Evolutionary conservation across 2,329 filamentous ascomycete species (phyloP), one percentile per base, ranked within the genome.

Genomic region (Botrytis tulipae): DNA sequence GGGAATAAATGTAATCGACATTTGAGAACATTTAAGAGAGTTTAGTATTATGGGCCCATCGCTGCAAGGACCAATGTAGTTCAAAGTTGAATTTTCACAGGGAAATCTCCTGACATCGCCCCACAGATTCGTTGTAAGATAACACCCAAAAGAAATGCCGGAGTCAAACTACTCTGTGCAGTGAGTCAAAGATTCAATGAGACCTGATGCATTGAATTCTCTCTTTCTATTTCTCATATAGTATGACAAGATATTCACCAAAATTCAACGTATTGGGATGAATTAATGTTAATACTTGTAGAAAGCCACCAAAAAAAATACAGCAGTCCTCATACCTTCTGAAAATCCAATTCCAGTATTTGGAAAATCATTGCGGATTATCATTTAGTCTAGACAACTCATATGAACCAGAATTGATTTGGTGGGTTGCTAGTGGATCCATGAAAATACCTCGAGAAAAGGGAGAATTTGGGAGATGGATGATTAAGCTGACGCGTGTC

Each of bases 401-500:
- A 25, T 59, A 44, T 35, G 40, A 67, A 40, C 25, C 32, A 29
- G 10, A 12, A 51, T 59, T 40, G 48, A 69, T 35, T 46, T 60
- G 51, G 54, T 35, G 51, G 59, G 18, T 32, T 63, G 44, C n/a
- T 35, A 35, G 44, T 51, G 18, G 44, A 54, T 25, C 37, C 22
- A 20, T 14, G 8, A 20, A 32, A n/a, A 22, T 48, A 54, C n/a
- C 46, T 65, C 12, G 18, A n/a, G 20, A 32, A 42, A 65, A 71
- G 35, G 61, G 46, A 57, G 44, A 32, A 40, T 37, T 54, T n/a
- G n/a, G 29, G 14, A 9, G 35, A 22, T 62, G 40, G 44, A 51
- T 62, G 22, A 62, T 72, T 44, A 32, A 72, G 35, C 20, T 57
- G 60, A 72, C 60, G 46, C 60, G 37, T 57, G n/a, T 67, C 61